Evolutionary conservation across 768 basidiomycete genomes (phyloP).

Genomic region (Suillus variegatus): DNA sequence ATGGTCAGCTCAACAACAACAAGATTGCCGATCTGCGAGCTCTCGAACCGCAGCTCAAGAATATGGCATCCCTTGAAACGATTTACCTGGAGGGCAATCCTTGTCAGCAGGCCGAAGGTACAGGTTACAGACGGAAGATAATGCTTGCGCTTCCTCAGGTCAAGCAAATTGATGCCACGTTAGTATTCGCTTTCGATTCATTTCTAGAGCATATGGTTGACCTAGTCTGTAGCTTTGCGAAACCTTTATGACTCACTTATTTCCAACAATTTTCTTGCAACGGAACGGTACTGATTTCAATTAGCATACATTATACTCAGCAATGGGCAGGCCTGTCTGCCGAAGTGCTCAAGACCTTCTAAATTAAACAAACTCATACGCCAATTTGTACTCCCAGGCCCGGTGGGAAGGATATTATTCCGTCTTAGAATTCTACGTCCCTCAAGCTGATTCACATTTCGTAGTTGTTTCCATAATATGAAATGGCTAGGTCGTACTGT

Average conservation of each 20-base stretch:
- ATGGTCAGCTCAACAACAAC: conserved; percentile 83
- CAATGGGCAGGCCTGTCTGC: not conserved
- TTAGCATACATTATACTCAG: not conserved
- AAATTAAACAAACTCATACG: not conserved
- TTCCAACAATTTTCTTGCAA: not conserved
- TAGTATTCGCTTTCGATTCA: conserved; percentile 35
- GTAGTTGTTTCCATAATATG: not conserved
- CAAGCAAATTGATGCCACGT: conserved; percentile 96
- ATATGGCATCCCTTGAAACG: conserved; percentile 69
- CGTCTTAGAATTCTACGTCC: not conserved
- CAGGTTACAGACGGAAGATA: conserved; percentile 84
- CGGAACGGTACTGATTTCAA: not conserved
- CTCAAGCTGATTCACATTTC: not conserved
- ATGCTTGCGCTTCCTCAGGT: conserved; percentile 87
- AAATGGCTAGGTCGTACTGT: not conserved
- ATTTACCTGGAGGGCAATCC: conserved; percentile 97
- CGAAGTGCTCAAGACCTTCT: not conserved
- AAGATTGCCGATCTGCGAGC: conserved; percentile 69
- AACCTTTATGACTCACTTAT: not conserved
- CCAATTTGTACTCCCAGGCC: not conserved
- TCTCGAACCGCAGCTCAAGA: conserved; percentile 66
- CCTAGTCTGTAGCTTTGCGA: conserved; percentile 12
- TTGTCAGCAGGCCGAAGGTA: conserved; percentile 76
- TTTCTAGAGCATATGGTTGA: not conserved
- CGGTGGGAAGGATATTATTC: not conserved